Conservation (phyloP, 352 stramenopile genomes). For the Phytophthora aleatoria region DNA sequence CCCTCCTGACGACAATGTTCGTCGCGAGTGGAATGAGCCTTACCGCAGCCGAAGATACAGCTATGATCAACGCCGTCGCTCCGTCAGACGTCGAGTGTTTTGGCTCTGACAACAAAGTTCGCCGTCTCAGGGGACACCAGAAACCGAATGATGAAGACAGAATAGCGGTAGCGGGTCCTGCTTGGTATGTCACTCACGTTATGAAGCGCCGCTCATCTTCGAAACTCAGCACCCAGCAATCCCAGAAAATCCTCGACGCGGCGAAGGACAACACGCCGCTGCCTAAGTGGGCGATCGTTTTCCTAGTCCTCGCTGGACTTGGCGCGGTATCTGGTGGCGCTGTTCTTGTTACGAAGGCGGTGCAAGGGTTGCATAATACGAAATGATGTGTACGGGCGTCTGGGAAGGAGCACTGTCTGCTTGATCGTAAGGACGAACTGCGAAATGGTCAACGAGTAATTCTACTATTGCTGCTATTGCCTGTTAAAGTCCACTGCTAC, state of each 20-base stretch:
- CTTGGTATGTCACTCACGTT: conserved; percentile 1
- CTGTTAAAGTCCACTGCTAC: too few relatives aligned
- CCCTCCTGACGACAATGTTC: not conserved
- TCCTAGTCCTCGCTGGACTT: conserved; percentile 2
- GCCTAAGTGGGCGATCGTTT: not conserved
- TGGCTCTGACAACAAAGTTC: not conserved
- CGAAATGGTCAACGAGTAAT: too few relatives aligned
- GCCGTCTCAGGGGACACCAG: conserved; percentile 1
- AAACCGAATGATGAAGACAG: not conserved
- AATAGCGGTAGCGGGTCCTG: not conserved
- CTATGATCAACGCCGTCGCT: not conserved
- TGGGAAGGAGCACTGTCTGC: too few relatives aligned
- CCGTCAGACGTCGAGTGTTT: not conserved
- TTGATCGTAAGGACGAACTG: too few relatives aligned
- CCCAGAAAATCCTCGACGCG: conserved; percentile 1
- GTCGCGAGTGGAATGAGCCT: not conserved
- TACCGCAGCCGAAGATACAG: not conserved
- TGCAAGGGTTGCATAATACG: too few relatives aligned
- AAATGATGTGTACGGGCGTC: too few relatives aligned
- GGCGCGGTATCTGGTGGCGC: not conserved
- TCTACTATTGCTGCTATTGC: too few relatives aligned
- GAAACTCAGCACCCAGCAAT: not conserved
- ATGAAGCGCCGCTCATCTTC: not conserved
- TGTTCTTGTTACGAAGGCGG: not conserved
- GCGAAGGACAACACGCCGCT: conserved; percentile 1